Evolutionary conservation across 306 rosid genomes (phyloP), one percentile per base, ranked within the genome.

Genomic region (Acmispon strigosus): DNA sequence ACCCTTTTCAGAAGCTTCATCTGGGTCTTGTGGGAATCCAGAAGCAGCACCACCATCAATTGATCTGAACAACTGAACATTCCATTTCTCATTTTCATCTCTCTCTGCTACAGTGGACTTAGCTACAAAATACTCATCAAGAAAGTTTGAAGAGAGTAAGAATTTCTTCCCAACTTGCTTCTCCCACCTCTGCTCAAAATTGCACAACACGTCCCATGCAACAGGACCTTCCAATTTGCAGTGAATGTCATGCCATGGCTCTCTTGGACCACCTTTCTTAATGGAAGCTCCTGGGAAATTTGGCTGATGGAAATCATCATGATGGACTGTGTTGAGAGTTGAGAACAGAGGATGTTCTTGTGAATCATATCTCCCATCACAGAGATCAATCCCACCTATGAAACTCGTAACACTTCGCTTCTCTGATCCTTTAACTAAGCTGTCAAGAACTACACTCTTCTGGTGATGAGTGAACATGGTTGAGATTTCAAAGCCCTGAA

Each of bases 221-320:
- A 83, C 67, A 1, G 83, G 79, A 2, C 97, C 98, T 83, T 90
- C 96, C 18, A 93, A 77, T 49, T 74, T 77, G 82, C 97, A 86
- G 45, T 94, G 97, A 70, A 90, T 86, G 54, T 94, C 98, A 83
- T 94, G 96, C 96, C 98, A 90, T 5, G 97, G 98, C 81, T 90
- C 97, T 79, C 92, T 84, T 13, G 98, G 98, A 76, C 97, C 96
- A 6, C 98, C 92, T 80, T 90, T 90, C 10, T 81, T 68, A 9
- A 88, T 84, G 0, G 95, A 90, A 78, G 96, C 82, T 1, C 85
- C 87, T 0, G 86, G 44, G 62, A 94, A 90, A 49, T 87, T 90
- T 0, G 92, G 98, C 58, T 90, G 98, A 64, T 94, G 97, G 69
- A 94, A 94, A 79, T 90, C 96, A 47, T 58, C 36, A 4, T 37